A percentile compares a stretch with the other conserved stretches of the same genome.
These are phyloP conservation scores for Aureobasidium sp. DNA, from an alignment of 2,329 filamentous ascomycete species.

Conservation along the genomic window DNA sequence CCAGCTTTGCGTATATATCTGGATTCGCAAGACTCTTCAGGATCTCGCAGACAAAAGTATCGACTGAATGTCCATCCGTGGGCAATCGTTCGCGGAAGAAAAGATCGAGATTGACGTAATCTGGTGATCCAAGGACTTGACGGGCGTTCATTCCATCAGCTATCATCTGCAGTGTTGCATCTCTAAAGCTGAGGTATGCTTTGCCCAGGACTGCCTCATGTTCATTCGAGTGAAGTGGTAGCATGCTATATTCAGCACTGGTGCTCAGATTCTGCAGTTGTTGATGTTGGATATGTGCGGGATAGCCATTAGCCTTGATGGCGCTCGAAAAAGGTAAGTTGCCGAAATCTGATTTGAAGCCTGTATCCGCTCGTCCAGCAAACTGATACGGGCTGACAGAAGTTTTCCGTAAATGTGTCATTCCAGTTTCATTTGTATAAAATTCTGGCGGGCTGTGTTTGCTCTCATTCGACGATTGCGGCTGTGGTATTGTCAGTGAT, in stretches of 20 bases:
- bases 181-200: conserved; percentile 16
- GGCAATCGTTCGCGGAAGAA: conserved; percentile 10
- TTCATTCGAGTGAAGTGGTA: conserved; percentile 14
- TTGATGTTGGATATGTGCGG: conserved; percentile 10
- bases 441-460: background rate
- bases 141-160: conserved; percentile 1
- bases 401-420: background rate
- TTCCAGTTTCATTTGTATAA: background rate
- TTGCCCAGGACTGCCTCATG: background rate
- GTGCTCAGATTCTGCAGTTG: conserved; percentile 13
- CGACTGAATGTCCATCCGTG: conserved; percentile 2
- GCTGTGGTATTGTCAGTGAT: background rate
- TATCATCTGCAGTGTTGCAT: conserved; percentile 17
- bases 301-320: conserved; percentile 18
- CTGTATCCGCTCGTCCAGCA: background rate
- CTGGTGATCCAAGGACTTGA: background rate
- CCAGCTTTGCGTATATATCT: conserved; percentile 11
- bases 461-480: background rate
- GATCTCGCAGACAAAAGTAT: conserved; percentile 11
- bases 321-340: conserved; percentile 21
- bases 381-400: background rate
- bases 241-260: conserved; percentile 6
- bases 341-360: background rate
- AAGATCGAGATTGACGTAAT: conserved; percentile 14
- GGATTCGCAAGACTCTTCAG: conserved; percentile 17